Evolutionary conservation across 2,329 filamentous ascomycete genomes (phyloP), one percentile per base, ranked within the genome.

Genomic region (Botrytis paeoniae): DNA sequence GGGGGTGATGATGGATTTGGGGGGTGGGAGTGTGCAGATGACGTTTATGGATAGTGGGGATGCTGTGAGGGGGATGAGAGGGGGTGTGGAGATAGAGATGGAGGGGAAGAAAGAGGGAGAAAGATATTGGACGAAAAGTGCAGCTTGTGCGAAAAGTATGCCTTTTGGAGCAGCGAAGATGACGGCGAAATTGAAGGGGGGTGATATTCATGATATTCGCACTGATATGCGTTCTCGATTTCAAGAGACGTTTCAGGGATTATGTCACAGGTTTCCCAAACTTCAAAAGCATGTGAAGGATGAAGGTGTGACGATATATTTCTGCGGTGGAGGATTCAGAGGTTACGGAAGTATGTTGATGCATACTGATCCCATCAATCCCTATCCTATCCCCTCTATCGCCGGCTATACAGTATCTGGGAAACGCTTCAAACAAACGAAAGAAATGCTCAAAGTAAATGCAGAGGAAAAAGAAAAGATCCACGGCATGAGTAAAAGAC

Each of bases 291-390:
- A 65, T 29, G 64, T 57, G 8, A 54, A 69, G 22, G 35, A 37
- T 61, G 84, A 84, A 1, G 87, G 87, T 7, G 85, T 94, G 73
- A 89, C 92, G 48, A 85, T 97, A 14, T 97, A 95, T 80, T 89
- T 98, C 73, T 97, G 93, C 75, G 95, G 95, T 61, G 95, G 95
- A 37, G 95, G 95, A 0, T 97, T 97, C 80, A 86, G 95, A 51
- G 95, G 95, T 25, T 97, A 97, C 85, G 95, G 94, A 10, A 97
- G 93, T 81, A 90, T 97, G 79, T 86, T 97, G 70, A 95, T 97
- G 92, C 90, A 92, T 80, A 87, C 89, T 76, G 92, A 95, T 78
- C 82, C 85, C 9, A 87, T 93, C 61, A 85, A 87, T 71, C 93
- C 93, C 0, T 98, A 97, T 80, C 95, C 95, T 0, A 92, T 97